Base-by-base conservation (phyloP, 2,329 filamentous ascomycete genomes). In the Aspergillus intermedius region DNA sequence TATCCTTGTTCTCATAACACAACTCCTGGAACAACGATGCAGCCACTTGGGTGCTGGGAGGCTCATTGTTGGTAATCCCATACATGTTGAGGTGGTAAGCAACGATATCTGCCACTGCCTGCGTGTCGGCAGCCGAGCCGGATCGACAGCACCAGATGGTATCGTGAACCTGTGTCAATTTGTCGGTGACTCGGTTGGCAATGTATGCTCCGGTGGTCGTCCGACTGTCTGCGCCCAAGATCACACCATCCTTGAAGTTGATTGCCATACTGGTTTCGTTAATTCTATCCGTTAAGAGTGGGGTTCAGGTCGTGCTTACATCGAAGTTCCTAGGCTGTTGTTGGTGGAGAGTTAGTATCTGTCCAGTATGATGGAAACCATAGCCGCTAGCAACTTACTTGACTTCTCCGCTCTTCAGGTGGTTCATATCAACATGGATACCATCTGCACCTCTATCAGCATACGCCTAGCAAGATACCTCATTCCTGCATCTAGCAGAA, bases 71-170 rank as follows among this genome's bases (percentile, higher is more conserved):
- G 61, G 82, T 82, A 74, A 95, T 88, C 55, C 87, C 86, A 71
- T 95, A 97, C 75, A 96, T 83, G 61, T 88, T 88, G 46, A 98
- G 80, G 70, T 98, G 88, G 72, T 97, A 96, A 68, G 95, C 88
- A 39, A 98, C 93, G 63, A 98, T 96, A 66, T 98, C 93, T 51
- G 93, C 93, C 44, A 98, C 90, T 44, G 93, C 93, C 74, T 98
- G 93, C 51, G 93, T 98, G 68, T 98, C 93, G 59, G 93, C 93
- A 28, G 93, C 93, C 22, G 93, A 98, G 45, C 93, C 93, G 53
- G 93, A 97, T 65, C 93, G 86, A 77, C 93, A 98, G 77, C 93
- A 98, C 93, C 93, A 98, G 74, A 98, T 97, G 51, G 91, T 97
- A 73, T 98, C 93, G 75, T 95, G 88, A 53, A 98, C 91, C 77